Evolutionary conservation across 164 flowering plant genomes (phyloP), one percentile per base, ranked within the genome.

Genomic region (Echeveria elegans): DNA sequence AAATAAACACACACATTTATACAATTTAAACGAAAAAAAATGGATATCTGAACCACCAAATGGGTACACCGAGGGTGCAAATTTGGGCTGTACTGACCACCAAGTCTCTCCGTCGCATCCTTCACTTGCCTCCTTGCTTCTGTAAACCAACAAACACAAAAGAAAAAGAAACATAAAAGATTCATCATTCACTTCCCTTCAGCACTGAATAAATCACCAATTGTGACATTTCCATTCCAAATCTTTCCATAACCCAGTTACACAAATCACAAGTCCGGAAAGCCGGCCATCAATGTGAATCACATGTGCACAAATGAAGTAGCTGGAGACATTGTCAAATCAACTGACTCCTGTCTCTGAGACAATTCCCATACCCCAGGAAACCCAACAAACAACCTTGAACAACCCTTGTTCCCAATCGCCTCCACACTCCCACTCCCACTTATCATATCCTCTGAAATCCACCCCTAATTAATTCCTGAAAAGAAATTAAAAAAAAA

Each of bases 41-140:
- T 90, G 98, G 98, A 93, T 90, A 93, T 90, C 81, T 93, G 95
- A 47, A 91, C 97, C 74, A 94, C 90, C 77, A 94, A 81, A 80
- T 94, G 99, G 69, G 97, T 91, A 70, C 99, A 94, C 23, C 83
- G 90, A 41, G 93, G 96, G 74, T 94, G 96, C 75, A 94, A 78
- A 80, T 82, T 72, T 11, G 93, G 79, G 76, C 99, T 94, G 80
- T 91, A 94, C 72, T 82, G 79, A 64, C 99, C 99, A 72, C 96
- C 97, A 63, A 94, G 80, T 75, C 87, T 85, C 79, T 88, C 90
- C 0, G 96, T 87, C 21, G 96, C 97, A 74, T 78, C 92, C 97
- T 69, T 89, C 2, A 94, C 97, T 78, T 94, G 96, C 59, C 83
- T 86, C 82, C 99, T 83, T 26, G 96, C 87, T 76, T 89, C 99